Evolutionary conservation across 2,329 filamentous ascomycete genomes (phyloP), one percentile per base, ranked within the genome.

Genomic region (Beauveria sp.): DNA sequence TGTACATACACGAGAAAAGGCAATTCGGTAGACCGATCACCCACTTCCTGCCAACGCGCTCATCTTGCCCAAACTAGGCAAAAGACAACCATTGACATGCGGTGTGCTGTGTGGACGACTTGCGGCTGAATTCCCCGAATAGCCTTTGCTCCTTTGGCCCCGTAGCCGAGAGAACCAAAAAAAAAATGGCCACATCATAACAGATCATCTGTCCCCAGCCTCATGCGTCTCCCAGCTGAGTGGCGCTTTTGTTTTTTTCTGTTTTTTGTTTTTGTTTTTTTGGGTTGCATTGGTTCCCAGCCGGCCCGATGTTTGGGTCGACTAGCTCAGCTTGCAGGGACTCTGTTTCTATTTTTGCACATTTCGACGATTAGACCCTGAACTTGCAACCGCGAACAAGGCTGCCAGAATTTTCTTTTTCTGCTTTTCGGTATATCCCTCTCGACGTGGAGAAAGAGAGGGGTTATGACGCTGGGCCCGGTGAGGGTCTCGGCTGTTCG

Each of bases 1-100:
- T 46, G 40, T 56, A 56, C 42, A 46, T 56, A 46, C 53, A 56
- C 53, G 53, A 46, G 40, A 30, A 56, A 56, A 54, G 53, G 18
- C 16, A 43, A 55, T 55, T 55, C 24, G 40, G 52, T 55, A 40
- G 38, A 45, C 22, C 52, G 38, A 16, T n/a, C n/a, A 20, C 49
- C 18, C 9, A 5, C 49, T 24, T 28, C 20, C 20, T 16, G 26
- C 30, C 30, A 34, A 34, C 30, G 12, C 12, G 45, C 45, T 14
- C 45, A 47, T 22, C 20, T 24, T 24, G 16, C 45, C 45, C 14
- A 24, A 26, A 47, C 14, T 38, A 38, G 34, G 34, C 34, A 14
- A 22, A 24, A 34, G 49, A 38, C 34, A 40, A 40, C n/a, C 34
- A 54, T 5, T 18, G 51, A 8, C 34, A 43, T 22, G 20, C 40